These are phyloP conservation scores for Metschnikowia vanudenii DNA, from an alignment of 805 yeast species.

Conservation along the genomic window DNA sequence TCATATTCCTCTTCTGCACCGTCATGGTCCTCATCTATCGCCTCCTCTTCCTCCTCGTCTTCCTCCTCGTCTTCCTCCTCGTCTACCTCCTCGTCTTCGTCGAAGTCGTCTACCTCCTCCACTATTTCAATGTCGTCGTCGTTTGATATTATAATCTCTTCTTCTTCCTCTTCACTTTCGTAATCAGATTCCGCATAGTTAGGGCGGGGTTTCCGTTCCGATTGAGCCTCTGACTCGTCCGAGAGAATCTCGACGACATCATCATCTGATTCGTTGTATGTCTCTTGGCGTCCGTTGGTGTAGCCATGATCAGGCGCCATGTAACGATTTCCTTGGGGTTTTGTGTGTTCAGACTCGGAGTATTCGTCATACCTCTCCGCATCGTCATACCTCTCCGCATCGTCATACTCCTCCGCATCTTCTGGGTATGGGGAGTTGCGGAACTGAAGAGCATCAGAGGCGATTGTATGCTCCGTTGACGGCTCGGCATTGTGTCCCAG, in stretches of 20 bases:
- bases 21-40: background rate
- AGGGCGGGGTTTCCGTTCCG: no score
- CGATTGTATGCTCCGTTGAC: background rate
- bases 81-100: slow-evolving; percentile 3
- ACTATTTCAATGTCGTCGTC: no score
- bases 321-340: background rate
- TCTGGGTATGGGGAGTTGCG: slow-evolving; percentile 9
- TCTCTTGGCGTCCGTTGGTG: no score
- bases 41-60: background rate
- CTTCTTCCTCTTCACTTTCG: slow-evolving; percentile 8
- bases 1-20: slow-evolving; percentile 2
- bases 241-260: slow-evolving; percentile 16
- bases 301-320: no score
- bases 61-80: slow-evolving; percentile 4
- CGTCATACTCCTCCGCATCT: no score
- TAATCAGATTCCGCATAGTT: no score
- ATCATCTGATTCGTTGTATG: slow-evolving; percentile 10
- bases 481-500: no score
- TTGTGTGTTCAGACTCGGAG: no score
- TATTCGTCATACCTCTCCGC: no score
- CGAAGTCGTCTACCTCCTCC: slow-evolving; percentile 1
- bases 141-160: no score
- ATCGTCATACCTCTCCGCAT: no score
- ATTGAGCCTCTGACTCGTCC: no score
- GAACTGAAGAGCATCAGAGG: background rate